Conservation (phyloP, 495 filamentous ascomycete genomes). For the Lindgomyces ingoldianus region DNA sequence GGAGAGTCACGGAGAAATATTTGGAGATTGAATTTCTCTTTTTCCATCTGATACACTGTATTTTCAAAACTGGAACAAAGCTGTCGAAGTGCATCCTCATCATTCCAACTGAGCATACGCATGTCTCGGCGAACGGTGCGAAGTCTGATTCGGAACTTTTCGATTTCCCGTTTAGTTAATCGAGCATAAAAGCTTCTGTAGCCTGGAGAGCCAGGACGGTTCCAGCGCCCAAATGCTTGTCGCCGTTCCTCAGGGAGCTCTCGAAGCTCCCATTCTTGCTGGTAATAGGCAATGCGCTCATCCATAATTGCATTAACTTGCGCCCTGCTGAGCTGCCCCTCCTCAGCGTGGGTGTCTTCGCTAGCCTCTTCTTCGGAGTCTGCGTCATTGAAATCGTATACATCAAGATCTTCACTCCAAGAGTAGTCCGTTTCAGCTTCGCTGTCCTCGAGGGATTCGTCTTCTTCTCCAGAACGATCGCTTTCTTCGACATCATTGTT, state of each 20-base stretch:
- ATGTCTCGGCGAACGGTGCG: neutral
- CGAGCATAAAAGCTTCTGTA: neutral
- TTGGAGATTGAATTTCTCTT: neutral
- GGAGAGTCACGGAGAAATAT: neutral
- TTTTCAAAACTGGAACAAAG: neutral
- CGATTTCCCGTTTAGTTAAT: neutral
- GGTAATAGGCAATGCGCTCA: neutral
- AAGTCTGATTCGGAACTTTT: neutral
- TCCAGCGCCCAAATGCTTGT: neutral
- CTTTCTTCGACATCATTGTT: too few relatives aligned
- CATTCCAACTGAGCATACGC: neutral
- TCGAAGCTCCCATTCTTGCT: neutral
- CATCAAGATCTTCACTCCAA: neutral
- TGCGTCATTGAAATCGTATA: neutral
- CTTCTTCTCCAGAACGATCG: too few relatives aligned
- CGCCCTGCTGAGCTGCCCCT: neutral
- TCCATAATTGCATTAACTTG: neutral
- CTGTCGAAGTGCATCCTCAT: neutral
- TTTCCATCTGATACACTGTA: neutral
- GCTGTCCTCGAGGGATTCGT: neutral
- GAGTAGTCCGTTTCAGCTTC: neutral
- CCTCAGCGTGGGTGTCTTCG: neutral
- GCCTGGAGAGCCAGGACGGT: neutral
- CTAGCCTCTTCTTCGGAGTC: too few relatives aligned
- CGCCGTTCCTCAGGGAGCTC: neutral